Evolutionary conservation across 352 stramenopile genomes (phyloP).

Genomic region (Phytophthora europaea): DNA sequence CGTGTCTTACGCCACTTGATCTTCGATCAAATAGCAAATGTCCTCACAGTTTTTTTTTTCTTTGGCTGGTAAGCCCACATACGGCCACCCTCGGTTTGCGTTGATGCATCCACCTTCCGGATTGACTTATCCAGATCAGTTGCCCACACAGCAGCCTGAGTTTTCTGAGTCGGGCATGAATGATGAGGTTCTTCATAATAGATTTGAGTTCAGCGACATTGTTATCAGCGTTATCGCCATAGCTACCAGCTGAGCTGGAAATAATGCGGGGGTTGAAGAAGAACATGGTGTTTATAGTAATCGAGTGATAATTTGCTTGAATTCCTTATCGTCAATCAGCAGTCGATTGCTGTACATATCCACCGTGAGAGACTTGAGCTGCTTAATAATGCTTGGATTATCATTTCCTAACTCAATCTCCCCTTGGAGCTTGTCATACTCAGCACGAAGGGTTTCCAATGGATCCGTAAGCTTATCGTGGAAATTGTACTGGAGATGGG

Average conservation of each 20-base stretch:
- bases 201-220: slow-evolving; percentile 25
- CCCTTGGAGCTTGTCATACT: slow-evolving; percentile 2
- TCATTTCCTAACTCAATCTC: too few relatives aligned
- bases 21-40: too few relatives aligned
- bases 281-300: slow-evolving; percentile 29
- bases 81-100: not conserved
- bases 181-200: slow-evolving; percentile 29
- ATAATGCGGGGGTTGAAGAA: slow-evolving; percentile 34
- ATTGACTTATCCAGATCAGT: slow-evolving; percentile 3
- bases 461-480: slow-evolving; percentile 5
- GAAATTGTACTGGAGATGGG: slow-evolving; percentile 1
- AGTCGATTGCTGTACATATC: slow-evolving; percentile 25
- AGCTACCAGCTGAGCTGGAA: slow-evolving; percentile 27
- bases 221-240: slow-evolving; percentile 33
- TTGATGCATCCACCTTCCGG: slow-evolving; percentile 1
- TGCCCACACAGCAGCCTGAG: not conserved
- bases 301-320: slow-evolving; percentile 1
- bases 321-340: not conserved
- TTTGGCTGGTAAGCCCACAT: slow-evolving; percentile 1
- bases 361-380: not conserved
- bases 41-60: slow-evolving; percentile 1
- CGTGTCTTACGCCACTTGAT: too few relatives aligned
- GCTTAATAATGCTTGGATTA: too few relatives aligned
- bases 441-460: not conserved
- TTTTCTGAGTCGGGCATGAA: slow-evolving; percentile 1